Evolutionary conservation across 176 grass and related monocot species (phyloP), one percentile per base, ranked within the genome.

Genomic region (Rhipidocladum racemiflorum): DNA sequence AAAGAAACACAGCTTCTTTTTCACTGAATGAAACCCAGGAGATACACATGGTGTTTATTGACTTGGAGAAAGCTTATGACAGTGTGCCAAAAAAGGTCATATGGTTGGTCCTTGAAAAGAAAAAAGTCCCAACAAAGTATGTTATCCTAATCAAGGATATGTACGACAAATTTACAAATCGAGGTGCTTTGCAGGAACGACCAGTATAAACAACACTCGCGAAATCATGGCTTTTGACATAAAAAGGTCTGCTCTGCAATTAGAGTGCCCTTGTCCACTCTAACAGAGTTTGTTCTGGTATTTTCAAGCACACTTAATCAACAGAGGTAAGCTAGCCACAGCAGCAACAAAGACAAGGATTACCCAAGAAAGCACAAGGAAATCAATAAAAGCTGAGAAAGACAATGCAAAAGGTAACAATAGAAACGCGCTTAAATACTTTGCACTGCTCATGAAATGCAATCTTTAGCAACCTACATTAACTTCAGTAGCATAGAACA

Each of bases 241-340:
- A 61, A 81, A 74, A 51, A 49, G 43, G 71, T 60, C 69, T 87
- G 59, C 35, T 84, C 65, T 42, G 13, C 44, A 64, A 30, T 6
- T 69, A 83, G 25, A 71, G 18, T 39, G 65, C 21, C 45, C 36
- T 71, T 18, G 14, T 7, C 55, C 21, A 79, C 7, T 84, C 68
- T 35, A 72, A 14, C 57, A 83, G 14, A 44, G 60, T 64, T 54
- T 11, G 3, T 65, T 55, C 32, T 32, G 27, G 35, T 54, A 78
- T 57, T 60, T 50, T 40, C 11, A 30, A 74, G n/a, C 44, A 75
- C 29, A 35, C 45, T 65, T 32, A 6, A 80, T 68, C 75, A 80
- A 48, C 8, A 45, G 21, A 57, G 57, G 32, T 72, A 59, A 61
- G 46, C 21, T 14, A 51, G 30, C 4, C 10, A 20, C 2, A n/a